Base-by-base conservation (phyloP, 768 basidiomycete species). In the Termitomyces sp. region DNA sequence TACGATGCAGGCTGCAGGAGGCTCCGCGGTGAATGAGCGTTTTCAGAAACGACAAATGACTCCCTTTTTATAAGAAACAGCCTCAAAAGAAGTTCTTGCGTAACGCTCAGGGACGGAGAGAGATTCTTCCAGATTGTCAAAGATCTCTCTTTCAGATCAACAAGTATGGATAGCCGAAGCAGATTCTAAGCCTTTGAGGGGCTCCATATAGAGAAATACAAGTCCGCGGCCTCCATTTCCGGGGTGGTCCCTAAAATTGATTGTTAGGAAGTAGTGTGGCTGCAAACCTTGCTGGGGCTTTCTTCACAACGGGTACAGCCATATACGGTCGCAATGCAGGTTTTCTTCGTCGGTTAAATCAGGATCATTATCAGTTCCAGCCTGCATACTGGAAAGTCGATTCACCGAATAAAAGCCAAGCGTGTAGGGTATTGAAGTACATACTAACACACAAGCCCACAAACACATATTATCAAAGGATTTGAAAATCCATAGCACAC, bases 141-240 rank as follows among this genome's bases (percentile, higher is more conserved):
- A 36, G 33, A n/a, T 54, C 46, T 43, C 45, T 42, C 52, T 40
- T 35, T 36, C 38, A 51, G 52, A 62, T 62, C 54, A 4, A 53
- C 36, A 51, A 20, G 50, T 18, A 32, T 36, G 18, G 26, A n/a
- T 40, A 40, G 51, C 51, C 36, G 35, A 42, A n/a, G 24, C 26
- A 38, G 18, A 40, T 36, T 26, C 18, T 14, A 36, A 40, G 9
- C 35, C 35, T 12, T 51, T 24, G 22, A 24, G 35, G 32, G 32
- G 6, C 51, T 54, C 61, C 58, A 57, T 53, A 56, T 59, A 53
- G 58, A 61, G 40, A 56, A 36, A 42, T 30, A 30, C 30, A 57
- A 54, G 55, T 52, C 55, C 56, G 55, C 42, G 55, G 43, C 55
- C 14, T 24, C 53, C 20, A 32, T 45, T 56, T 35, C 55, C 54